Evolutionary conservation across 2,329 filamentous ascomycete genomes (phyloP), one percentile per base, ranked within the genome.

Genomic region (Nemania diffusa): DNA sequence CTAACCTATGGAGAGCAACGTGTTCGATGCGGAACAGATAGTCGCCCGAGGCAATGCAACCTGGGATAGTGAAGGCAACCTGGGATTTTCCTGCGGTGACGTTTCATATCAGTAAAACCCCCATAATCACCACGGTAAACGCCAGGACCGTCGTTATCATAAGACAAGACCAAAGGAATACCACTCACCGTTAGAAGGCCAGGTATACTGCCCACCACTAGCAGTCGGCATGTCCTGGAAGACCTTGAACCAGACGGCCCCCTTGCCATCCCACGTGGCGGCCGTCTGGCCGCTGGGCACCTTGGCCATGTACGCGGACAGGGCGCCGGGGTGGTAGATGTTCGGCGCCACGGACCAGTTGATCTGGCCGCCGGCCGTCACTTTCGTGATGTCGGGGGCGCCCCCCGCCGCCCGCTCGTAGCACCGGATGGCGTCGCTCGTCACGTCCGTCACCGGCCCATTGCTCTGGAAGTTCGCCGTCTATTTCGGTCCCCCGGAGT

Each of bases 401-500:
- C 72, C 73, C 60, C 79, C 80, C 0, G 74, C 57, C 8, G 66
- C 69, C 9, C 64, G 69, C 73, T 83, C 74, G 75, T 80, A 83
- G 76, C 81, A 83, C 15, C 80, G 80, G 76, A 83, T 82, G 46
- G 77, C 76, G 0, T 76, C 56, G 26, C 78, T 80, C 22, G 68
- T 78, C 26, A 83, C 81, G 62, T 81, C 79, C 1, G 76, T 78
- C 8, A 83, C 80, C 24, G 81, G 81, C 11, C 76, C 76, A 71
- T 82, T 82, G 62, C 74, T 78, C 72, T 82, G 81, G 70, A 79
- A 81, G 76, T 84, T 83, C 60, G 80, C 79, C 40, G 82, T 83
- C 71, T 79, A 46, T 34, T 27, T 22, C 1, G 3, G 5, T 6
- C 11, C 2, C 11, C 2, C 24, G 6, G 50, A 8, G 59, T 67